A percentile compares a stretch with the other conserved stretches of the same genome.
These are phyloP conservation scores for Cordyceps cicadae DNA, from an alignment of 2,329 filamentous ascomycete species.

Conservation along the genomic window DNA sequence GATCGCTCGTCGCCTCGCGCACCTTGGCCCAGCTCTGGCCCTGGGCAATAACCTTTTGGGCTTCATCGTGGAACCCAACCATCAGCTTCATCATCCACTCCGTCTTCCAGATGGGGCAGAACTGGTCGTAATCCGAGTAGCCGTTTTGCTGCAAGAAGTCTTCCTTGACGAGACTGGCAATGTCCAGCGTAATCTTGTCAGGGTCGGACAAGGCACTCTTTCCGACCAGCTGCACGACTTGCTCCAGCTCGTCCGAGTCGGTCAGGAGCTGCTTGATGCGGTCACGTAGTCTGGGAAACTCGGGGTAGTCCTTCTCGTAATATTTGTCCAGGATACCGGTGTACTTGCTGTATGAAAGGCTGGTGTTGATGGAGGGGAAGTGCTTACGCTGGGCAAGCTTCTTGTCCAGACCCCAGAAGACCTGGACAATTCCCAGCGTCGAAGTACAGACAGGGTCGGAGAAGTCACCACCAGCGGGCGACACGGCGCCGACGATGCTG, in stretches of 20 bases:
- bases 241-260: slow-evolving; percentile 93
- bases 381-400: slow-evolving; percentile 98
- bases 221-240: slow-evolving; percentile 96
- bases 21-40: slow-evolving; percentile 91
- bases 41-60: slow-evolving; percentile 87
- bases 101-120: slow-evolving; percentile 99
- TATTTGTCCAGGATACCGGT: slow-evolving; percentile 78
- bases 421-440: slow-evolving; percentile 94
- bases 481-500: slow-evolving; percentile 95
- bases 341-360: slow-evolving; percentile 94
- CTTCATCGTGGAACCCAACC: slow-evolving; percentile 95
- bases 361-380: slow-evolving; percentile 97
- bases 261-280: slow-evolving; percentile 89
- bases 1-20: slow-evolving; percentile 77
- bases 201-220: slow-evolving; percentile 93
- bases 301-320: slow-evolving; percentile 88
- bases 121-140: slow-evolving; percentile 98
- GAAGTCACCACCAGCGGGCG: slow-evolving; percentile 96
- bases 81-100: slow-evolving; percentile 99
- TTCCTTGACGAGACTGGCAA: slow-evolving; percentile 88
- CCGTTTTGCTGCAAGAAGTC: slow-evolving; percentile 99
- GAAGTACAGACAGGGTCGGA: slow-evolving; percentile 93
- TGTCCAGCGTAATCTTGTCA: slow-evolving; percentile 96
- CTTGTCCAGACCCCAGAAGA: slow-evolving; percentile 99
- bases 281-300: slow-evolving; percentile 88